Percentiles rank a stretch among this genome's conserved stretches.
Conservation (phyloP, 345 rosid genomes). For the Salix arbutifolia region DNA sequence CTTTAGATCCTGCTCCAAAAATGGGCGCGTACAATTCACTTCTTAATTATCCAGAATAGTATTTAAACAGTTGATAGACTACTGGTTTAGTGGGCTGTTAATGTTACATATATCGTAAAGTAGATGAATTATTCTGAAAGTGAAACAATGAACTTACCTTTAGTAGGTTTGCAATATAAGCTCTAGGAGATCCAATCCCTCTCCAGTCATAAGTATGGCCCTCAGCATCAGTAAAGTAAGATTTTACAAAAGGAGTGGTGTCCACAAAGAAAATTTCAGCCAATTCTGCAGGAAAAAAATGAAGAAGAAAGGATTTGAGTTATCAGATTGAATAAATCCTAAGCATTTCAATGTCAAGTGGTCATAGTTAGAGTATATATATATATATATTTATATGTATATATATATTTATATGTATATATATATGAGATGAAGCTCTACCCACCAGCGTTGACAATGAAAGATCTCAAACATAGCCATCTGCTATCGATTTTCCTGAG, state of each 20-base stretch:
- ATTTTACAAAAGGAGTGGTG: conserved; percentile 50
- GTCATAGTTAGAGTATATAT: background rate
- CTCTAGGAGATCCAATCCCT: conserved; percentile 29
- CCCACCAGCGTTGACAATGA: conserved; percentile 50
- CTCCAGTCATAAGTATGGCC: conserved; percentile 53
- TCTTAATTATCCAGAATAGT: background rate
- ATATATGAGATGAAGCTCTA: too few species aligned
- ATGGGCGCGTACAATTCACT: background rate
- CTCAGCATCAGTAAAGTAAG: conserved; percentile 38
- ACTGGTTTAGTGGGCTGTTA: background rate
- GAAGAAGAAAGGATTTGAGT: background rate
- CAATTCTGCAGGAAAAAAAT: conserved; percentile 21
- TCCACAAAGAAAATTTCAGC: conserved; percentile 57
- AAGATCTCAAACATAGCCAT: conserved; percentile 74
- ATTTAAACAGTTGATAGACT: background rate
- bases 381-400: accelerated
- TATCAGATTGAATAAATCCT: background rate
- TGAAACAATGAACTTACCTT: conserved; percentile 23
- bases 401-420: background rate
- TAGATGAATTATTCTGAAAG: background rate
- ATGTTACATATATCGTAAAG: background rate
- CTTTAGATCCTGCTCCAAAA: conserved; percentile 40
- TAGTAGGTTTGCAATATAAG: conserved; percentile 34
- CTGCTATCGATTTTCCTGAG: conserved; percentile 53
- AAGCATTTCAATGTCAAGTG: background rate